Percentiles rank a stretch among this genome's conserved stretches.
phyloP scores from a whole-genome alignment of 331 rosid genomes.

The Arachis monticola region DNA sequence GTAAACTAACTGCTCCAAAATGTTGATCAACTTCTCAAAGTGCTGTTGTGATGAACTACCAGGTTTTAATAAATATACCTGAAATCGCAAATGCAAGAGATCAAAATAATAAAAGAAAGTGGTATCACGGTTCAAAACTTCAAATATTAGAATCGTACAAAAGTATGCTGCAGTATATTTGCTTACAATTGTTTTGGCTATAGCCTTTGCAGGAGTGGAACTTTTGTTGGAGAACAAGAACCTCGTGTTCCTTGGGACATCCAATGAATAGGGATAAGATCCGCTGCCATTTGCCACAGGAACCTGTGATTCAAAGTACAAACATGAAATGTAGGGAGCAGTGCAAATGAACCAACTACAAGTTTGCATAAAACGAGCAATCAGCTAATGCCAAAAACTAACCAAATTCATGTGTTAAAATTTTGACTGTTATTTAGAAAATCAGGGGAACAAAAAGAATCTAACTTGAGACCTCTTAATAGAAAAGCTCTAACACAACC shows the following conservation, averaged over 20 bases:
- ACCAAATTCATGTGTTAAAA: neutral
- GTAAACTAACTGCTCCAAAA: conserved; percentile 96
- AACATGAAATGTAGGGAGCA: conserved; percentile 24
- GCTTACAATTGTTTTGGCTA: conserved; percentile 92
- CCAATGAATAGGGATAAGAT: conserved; percentile 87
- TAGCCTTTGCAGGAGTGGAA: conserved; percentile 88
- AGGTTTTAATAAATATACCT: conserved; percentile 89
- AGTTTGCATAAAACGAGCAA: conserved; percentile 31
- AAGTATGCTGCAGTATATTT: conserved; percentile 26
- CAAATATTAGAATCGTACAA: conserved; percentile 27
- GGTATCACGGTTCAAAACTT: conserved; percentile 14
- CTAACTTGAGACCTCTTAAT: too few species aligned
- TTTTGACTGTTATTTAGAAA: too few species aligned
- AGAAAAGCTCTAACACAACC: too few species aligned
- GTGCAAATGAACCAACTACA: conserved; percentile 12
- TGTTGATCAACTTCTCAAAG: conserved; percentile 94
- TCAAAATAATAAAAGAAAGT: conserved; percentile 35
- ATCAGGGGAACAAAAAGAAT: too few species aligned
- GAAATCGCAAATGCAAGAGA: conserved; percentile 48
- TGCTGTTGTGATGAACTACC: conserved; percentile 72
- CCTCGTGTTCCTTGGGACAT: conserved; percentile 94
- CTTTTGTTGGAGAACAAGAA: conserved; percentile 92
- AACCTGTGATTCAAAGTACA: conserved; percentile 60
- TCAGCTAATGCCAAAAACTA: conserved; percentile 8
- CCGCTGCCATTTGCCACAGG: conserved; percentile 99